Evolutionary conservation across 148 eudicot species (phyloP), one percentile per base, ranked within the genome.

Genomic region (Cornus florida): DNA sequence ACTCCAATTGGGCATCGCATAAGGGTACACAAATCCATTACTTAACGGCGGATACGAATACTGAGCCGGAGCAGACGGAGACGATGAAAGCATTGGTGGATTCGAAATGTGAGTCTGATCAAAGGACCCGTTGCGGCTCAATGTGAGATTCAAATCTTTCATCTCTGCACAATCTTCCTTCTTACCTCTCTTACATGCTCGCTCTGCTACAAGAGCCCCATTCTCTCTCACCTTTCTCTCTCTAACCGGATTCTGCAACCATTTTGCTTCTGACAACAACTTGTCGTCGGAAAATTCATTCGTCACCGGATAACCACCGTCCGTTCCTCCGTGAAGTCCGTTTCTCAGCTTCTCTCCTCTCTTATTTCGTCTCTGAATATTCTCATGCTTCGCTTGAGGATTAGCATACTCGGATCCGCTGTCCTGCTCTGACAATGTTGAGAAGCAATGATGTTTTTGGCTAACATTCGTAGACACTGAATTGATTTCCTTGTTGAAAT

Each of bases 331-430:
- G 9, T 7, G 12, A 53, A 38, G 14, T 19, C 64, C 28, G 33
- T 67, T 72, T 71, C 69, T 86, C 48, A 90, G 79, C 78, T 90
- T 92, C 69, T 83, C 84, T 10, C 83, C 90, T 5, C 89, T 74
- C 70, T 87, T 87, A 62, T 28, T 74, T 53, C 82, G 77, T 10
- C 88, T 87, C 78, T 91, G 87, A 10, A 64, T 60, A 69, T 80
- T 28, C 28, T 28, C 89, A 53, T 78, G 84, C 46, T 85, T 87
- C 57, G 66, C 75, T 28, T 24, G 56, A 16, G 67, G 67, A 70
- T 82, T 78, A n/a, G 20, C 65, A 65, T 3, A 16, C 28, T 28
- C 28, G 28, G 28, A 28, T 28, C 28, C 28, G 28, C 28, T 28
- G 28, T 28, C 28, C 28, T 28, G 28, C 28, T 28, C 28, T 28